Evolutionary conservation across 768 basidiomycete species (phyloP).

Genomic region (Lyophyllum atratum): DNA sequence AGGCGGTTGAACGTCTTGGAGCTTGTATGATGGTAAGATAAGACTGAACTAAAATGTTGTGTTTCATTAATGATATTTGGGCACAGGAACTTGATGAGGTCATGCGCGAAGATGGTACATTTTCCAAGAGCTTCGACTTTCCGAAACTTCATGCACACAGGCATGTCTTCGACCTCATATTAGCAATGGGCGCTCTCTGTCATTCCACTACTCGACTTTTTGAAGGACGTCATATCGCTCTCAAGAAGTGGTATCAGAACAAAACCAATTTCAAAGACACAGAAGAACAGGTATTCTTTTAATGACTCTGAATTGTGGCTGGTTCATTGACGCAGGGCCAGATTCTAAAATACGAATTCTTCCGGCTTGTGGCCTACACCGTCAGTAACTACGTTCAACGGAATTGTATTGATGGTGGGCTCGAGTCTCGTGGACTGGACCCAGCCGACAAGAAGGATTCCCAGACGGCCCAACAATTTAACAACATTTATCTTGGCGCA

Average conservation of each 20-base stretch:
- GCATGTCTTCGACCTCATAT: background rate
- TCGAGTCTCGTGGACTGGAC: background rate
- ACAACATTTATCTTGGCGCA: slow-evolving; percentile 1
- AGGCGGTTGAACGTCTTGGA: background rate
- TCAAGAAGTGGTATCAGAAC: background rate
- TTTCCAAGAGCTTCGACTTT: background rate
- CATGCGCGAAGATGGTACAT: background rate
- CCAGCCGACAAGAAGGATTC: background rate
- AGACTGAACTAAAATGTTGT: no score
- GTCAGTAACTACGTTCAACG: no score
- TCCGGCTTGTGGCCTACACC: no score
- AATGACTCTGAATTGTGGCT: background rate
- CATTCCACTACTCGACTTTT: background rate
- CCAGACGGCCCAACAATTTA: background rate
- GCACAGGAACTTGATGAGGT: no score
- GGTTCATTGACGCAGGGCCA: no score
- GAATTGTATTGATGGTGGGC: background rate
- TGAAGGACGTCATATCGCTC: background rate
- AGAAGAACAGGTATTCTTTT: background rate
- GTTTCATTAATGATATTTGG: no score
- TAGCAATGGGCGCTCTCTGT: background rate
- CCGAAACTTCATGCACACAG: background rate
- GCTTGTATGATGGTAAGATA: background rate
- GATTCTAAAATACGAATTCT: no score
- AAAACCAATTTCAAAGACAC: background rate